Evolutionary conservation across 2,329 filamentous ascomycete species (phyloP), one percentile per base, ranked within the genome.

Genomic region (Fonsecaea monophora): DNA sequence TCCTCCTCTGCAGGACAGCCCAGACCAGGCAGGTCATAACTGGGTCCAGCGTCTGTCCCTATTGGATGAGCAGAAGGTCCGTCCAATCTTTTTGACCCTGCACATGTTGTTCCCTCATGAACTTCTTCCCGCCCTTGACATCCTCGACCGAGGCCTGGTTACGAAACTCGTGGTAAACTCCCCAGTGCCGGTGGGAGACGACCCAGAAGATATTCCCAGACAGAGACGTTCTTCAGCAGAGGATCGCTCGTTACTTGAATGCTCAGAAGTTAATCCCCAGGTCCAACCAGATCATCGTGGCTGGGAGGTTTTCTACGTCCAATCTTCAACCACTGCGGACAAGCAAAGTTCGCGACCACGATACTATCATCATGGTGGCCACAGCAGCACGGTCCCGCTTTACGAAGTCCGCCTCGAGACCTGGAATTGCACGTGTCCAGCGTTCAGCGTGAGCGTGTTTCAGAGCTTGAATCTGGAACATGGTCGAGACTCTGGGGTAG

Each of bases 381-480:
- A 59, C 38, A 42, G 37, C 0, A 68, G 73, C 73, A 25, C 72
- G 70, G 48, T 57, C 21, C 77, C 77, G 42, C 74, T 75, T 59
- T 96, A 97, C 78, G 82, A 91, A 72, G 91, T 98, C 15, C 86
- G 89, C 9, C 83, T 94, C 1, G 73, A 77, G 0, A 87, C 90
- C 1, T 98, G 95, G 95, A 93, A 90, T 77, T 99, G 95, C 78
- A 92, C 88, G 0, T 99, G 95, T 80, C 90, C 93, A 3, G 89
- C 88, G 1, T 98, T 98, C 77, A 85, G 90, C 0, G 89, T 96
- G 69, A 83, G 89, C 21, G 86, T 89, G 2, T 94, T 93, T 72
- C 82, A 83, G 32, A 73, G 75, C 18, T 77, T 64, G 30, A 56
- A 53, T 48, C 25, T 60, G 9, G 12, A 34, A 37, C 18, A 12